Evolutionary conservation across 805 yeast species (phyloP).

Genomic region (Millerozyma miso): DNA sequence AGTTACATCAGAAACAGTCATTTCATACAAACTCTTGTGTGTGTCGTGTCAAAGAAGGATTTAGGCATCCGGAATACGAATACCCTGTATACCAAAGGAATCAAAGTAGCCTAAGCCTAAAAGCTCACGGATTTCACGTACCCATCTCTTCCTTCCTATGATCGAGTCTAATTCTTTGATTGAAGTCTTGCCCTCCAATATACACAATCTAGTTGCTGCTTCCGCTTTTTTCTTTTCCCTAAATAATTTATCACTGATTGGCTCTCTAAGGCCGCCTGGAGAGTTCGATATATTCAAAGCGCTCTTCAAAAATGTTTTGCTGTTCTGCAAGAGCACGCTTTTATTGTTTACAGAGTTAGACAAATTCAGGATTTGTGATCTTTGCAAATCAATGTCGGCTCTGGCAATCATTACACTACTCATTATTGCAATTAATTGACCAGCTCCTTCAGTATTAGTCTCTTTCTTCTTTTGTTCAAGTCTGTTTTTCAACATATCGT

Average conservation of each 20-base stretch:
- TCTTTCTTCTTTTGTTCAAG: slow-evolving; percentile 13
- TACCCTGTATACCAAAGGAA: slow-evolving; percentile 12
- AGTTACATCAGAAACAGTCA: too few relatives aligned
- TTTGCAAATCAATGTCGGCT: slow-evolving; percentile 49
- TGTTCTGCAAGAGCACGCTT: slow-evolving; percentile 32
- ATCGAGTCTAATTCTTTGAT: slow-evolving; percentile 26
- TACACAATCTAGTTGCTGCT: slow-evolving; percentile 42
- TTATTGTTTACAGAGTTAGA: slow-evolving; percentile 27
- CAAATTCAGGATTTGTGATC: slow-evolving; percentile 30
- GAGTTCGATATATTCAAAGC: slow-evolving; percentile 42
- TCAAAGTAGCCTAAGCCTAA: slow-evolving; percentile 25
- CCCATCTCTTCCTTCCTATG: slow-evolving; percentile 29
- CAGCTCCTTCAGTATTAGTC: slow-evolving; percentile 21
- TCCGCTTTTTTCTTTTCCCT: slow-evolving; percentile 42
- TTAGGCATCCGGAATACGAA: slow-evolving; percentile 4
- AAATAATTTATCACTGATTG: slow-evolving; percentile 36
- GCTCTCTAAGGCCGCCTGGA: slow-evolving; percentile 51
- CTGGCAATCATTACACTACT: slow-evolving; percentile 45
- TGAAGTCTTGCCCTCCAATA: slow-evolving; percentile 38
- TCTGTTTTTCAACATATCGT: slow-evolving; percentile 23
- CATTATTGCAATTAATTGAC: slow-evolving; percentile 31
- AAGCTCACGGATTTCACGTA: slow-evolving; percentile 19
- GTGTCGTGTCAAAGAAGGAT: too few relatives aligned
- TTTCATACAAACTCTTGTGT: too few relatives aligned
- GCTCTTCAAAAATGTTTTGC: slow-evolving; percentile 41